Conservation (phyloP, 2,329 filamentous ascomycete genomes). For the Aspergillus sp. region DNA sequence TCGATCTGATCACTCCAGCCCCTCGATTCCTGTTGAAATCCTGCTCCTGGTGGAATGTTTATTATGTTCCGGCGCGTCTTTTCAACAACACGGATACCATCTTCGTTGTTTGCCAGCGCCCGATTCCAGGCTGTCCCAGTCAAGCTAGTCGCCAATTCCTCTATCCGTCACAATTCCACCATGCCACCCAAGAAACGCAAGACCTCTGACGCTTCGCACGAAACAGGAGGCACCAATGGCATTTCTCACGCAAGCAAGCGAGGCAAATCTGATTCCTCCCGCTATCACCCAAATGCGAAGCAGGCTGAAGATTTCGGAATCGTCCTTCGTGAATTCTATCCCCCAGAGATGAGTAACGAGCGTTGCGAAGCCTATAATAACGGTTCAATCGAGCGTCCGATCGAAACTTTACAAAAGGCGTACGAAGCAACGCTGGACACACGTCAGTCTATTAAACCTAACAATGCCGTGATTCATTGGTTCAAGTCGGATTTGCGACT, state of each 20-base stretch:
- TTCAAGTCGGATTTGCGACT: constrained; percentile 78
- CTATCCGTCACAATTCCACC: neutral
- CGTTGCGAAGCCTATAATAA: constrained; percentile 70
- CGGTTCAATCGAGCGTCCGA: constrained; percentile 66
- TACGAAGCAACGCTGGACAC: constrained; percentile 55
- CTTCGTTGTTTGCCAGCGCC: too few relatives aligned
- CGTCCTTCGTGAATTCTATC: constrained; percentile 72
- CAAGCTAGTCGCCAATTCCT: neutral
- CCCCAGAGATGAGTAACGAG: constrained; percentile 77
- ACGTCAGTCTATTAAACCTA: constrained; percentile 50
- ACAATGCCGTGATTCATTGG: constrained; percentile 75
- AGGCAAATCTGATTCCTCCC: constrained; percentile 9
- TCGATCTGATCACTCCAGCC: too few relatives aligned
- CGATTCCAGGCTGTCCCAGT: too few relatives aligned
- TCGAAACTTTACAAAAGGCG: constrained; percentile 61
- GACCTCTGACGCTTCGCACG: constrained; percentile 6
- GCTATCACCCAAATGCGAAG: constrained; percentile 31
- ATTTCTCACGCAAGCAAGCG: constrained; percentile 13
- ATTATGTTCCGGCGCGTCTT: too few relatives aligned
- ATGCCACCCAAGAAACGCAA: constrained; percentile 25
- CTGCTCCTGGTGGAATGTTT: too few relatives aligned
- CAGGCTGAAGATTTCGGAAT: constrained; percentile 53
- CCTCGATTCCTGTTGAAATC: too few relatives aligned
- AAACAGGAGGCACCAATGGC: constrained; percentile 1
- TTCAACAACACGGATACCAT: too few relatives aligned